Evolutionary conservation across 2,329 filamentous ascomycete genomes (phyloP).

Genomic region (Cladobotryum protrusum): DNA sequence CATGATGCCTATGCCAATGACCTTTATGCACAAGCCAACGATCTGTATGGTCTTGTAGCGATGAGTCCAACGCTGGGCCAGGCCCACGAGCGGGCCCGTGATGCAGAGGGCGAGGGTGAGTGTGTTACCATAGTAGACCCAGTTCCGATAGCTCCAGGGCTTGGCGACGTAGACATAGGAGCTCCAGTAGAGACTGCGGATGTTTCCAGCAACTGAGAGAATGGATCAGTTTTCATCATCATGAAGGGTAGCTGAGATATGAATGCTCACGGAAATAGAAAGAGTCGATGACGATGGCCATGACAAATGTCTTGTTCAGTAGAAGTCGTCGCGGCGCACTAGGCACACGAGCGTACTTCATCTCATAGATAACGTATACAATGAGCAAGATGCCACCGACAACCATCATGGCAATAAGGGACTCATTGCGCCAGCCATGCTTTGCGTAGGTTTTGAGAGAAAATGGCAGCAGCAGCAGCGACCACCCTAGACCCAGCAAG

Average conservation of each 20-base stretch:
- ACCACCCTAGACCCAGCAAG: slow-evolving; percentile 42
- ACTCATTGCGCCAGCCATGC: slow-evolving; percentile 34
- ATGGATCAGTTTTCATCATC: background rate
- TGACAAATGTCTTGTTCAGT: slow-evolving; percentile 26
- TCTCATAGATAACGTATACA: slow-evolving; percentile 42
- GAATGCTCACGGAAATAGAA: slow-evolving; percentile 19
- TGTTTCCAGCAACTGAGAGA: slow-evolving; percentile 22
- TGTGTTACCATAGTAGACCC: slow-evolving; percentile 31
- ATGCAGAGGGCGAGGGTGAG: slow-evolving; percentile 31
- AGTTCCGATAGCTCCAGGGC: slow-evolving; percentile 26
- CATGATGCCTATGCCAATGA: slow-evolving; percentile 32
- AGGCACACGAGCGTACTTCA: slow-evolving; percentile 21
- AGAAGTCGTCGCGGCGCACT: slow-evolving; percentile 21
- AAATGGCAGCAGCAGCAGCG: slow-evolving; percentile 62
- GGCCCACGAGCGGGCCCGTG: slow-evolving; percentile 25
- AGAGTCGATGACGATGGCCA: slow-evolving; percentile 23
- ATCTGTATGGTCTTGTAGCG: slow-evolving; percentile 34
- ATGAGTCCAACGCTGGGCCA: slow-evolving; percentile 29
- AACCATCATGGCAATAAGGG: slow-evolving; percentile 38
- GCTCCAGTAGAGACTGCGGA: slow-evolving; percentile 25
- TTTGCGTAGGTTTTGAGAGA: slow-evolving; percentile 43
- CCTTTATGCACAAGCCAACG: slow-evolving; percentile 28
- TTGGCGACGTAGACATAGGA: slow-evolving; percentile 31
- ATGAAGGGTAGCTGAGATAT: background rate
- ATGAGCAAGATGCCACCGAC: slow-evolving; percentile 34